Evolutionary conservation across 1,284 basidiomycete species (phyloP).

Genomic region (Trichosporon sp.): DNA sequence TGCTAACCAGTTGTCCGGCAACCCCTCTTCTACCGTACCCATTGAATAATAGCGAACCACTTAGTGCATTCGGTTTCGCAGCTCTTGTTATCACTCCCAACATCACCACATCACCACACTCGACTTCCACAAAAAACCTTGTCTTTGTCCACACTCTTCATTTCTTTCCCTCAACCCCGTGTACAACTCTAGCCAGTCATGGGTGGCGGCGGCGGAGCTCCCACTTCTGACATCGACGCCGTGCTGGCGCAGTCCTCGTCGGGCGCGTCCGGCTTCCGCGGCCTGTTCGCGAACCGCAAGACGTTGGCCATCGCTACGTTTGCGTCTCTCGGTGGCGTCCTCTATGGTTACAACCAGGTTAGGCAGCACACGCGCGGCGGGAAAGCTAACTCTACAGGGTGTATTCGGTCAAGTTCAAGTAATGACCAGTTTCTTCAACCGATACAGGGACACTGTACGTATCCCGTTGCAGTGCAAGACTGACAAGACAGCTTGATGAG

Average conservation of each 20-base stretch:
- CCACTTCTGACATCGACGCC: slow-evolving; percentile 21
- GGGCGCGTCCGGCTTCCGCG: slow-evolving; percentile 25
- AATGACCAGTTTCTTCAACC: slow-evolving; percentile 45
- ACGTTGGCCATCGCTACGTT: slow-evolving; percentile 35
- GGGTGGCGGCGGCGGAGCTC: slow-evolving; percentile 23
- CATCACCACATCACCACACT: not conserved
- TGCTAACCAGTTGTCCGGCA: not conserved
- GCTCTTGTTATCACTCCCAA: not conserved
- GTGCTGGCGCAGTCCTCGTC: slow-evolving; percentile 20
- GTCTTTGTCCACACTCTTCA: not conserved
- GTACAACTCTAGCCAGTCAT: not conserved
- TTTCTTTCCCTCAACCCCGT: not conserved
- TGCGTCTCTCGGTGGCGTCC: slow-evolving; percentile 53
- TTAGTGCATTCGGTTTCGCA: not conserved
- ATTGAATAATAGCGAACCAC: not conserved
- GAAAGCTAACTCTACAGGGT: slow-evolving; percentile 33
- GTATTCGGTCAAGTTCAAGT: slow-evolving; percentile 55
- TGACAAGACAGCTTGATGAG: slow-evolving; percentile 24
- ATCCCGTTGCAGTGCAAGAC: not conserved
- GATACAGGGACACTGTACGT: slow-evolving; percentile 44
- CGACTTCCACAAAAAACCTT: not conserved
- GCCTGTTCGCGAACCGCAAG: slow-evolving; percentile 29
- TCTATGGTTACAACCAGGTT: slow-evolving; percentile 53
- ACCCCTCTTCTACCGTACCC: not conserved
- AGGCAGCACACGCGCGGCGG: not conserved